Evolutionary conservation across 352 stramenopile genomes (phyloP), one percentile per base, ranked within the genome.

Genomic region (Aphanomyces invadans): DNA sequence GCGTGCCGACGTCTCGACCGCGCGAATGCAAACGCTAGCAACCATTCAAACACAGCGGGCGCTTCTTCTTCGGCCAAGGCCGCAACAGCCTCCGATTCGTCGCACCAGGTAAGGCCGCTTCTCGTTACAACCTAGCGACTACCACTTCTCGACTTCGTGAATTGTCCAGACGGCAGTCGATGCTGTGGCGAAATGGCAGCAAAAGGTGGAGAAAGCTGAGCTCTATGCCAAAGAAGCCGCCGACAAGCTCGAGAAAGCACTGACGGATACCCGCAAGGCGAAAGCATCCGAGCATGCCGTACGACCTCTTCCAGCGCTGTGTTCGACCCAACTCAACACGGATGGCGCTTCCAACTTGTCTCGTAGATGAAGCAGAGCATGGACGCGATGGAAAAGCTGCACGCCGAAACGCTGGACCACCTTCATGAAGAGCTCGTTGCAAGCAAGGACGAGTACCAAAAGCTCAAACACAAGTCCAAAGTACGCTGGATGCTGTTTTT

Each of bases 1-100:
- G 86, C 80, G 17, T 92, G 83, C 69, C 74, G 86, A 49, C 80
- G 88, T 19, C 87, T 84, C 29, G 86, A 95, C 65, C 82, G 86
- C 19, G 44, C n/a, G n/a, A n/a, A n/a, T n/a, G n/a, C n/a, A n/a
- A n/a, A n/a, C n/a, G n/a, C n/a, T n/a, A n/a, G n/a, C n/a, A n/a
- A n/a, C n/a, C n/a, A n/a, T n/a, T n/a, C n/a, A n/a, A n/a, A n/a
- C n/a, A n/a, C n/a, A n/a, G n/a, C n/a, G n/a, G n/a, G n/a, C n/a
- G n/a, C n/a, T n/a, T n/a, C n/a, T n/a, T n/a, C n/a, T n/a, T n/a
- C n/a, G n/a, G n/a, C n/a, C n/a, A n/a, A n/a, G n/a, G n/a, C n/a
- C n/a, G n/a, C n/a, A n/a, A n/a, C n/a, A n/a, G n/a, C n/a, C n/a
- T n/a, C n/a, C n/a, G n/a, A n/a, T n/a, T n/a, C n/a, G n/a, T n/a